Conservation (phyloP, 1,284 basidiomycete genomes). For the Cryptococcus maquisensis region DNA sequence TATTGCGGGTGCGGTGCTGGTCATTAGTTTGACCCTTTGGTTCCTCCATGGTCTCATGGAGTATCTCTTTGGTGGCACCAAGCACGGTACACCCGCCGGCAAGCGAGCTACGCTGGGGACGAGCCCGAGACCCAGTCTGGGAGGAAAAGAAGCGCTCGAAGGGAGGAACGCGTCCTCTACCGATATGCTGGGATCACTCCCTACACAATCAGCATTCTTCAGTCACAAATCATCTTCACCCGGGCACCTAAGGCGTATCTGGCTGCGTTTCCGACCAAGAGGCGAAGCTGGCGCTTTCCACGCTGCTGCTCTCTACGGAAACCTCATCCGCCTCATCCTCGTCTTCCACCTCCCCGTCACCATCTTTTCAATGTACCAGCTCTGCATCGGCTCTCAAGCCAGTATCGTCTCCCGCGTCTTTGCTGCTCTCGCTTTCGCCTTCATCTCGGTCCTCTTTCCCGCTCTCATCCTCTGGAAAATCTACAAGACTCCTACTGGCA, state of each 20-base stretch:
- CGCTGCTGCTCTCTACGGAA: constrained; percentile 58
- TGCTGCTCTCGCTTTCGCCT: constrained; percentile 55
- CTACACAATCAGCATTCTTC: constrained; percentile 18
- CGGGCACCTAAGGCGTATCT: constrained; percentile 30
- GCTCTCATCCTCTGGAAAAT: constrained; percentile 69
- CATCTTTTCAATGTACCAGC: constrained; percentile 82
- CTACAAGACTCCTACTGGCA: constrained; percentile 72
- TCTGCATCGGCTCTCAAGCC: constrained; percentile 60
- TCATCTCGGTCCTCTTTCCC: constrained; percentile 76
- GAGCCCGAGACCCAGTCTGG: constrained; percentile 19
- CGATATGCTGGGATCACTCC: constrained; percentile 10
- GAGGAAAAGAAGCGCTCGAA: constrained; percentile 24
- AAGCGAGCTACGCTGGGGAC: constrained; percentile 15
- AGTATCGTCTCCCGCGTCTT: constrained; percentile 47
- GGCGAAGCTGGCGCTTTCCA: constrained; percentile 50
- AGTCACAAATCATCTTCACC: constrained; percentile 9
- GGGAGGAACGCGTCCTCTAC: constrained; percentile 7
- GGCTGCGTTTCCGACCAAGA: constrained; percentile 45
- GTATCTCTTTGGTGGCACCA: constrained; percentile 8
- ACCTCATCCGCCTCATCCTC: constrained; percentile 80
- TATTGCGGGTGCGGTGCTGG: constrained; percentile 67
- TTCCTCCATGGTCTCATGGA: constrained; percentile 55
- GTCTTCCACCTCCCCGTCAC: constrained; percentile 93
- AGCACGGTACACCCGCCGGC: constrained; percentile 3
- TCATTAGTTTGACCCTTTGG: constrained; percentile 69